Evolutionary conservation across 257 asterid species (phyloP), one percentile per base, ranked within the genome.

Genomic region (Cinchona pubescens): DNA sequence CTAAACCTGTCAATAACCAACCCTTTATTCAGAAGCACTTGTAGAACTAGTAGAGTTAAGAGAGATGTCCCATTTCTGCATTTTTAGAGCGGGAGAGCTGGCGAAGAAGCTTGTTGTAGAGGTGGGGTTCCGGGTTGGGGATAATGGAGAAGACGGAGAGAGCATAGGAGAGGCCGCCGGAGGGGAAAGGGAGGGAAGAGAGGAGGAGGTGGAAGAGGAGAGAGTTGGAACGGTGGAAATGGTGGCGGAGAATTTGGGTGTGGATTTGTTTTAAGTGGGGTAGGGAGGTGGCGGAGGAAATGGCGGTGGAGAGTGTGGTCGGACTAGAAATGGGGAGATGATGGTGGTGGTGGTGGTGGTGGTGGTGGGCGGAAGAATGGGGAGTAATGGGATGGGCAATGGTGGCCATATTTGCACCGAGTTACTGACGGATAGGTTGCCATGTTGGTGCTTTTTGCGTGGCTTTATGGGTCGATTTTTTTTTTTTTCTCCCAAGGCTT

Each of bases 221-320:
- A 73, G 83, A 69, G 72, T 78, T 61, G 34, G 83, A 86, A 49
- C 77, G 69, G 81, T 80, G 81, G 68, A 81, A 75, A 70, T 40
- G 79, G 74, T 71, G 87, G 67, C 85, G 89, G 79, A 91, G 77
- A 14, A 81, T 78, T 69, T 82, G 89, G 73, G 91, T 81, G 45
- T 90, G 94, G 80, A 88, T 68, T 87, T 90, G 93, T 72, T 88
- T 91, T 65, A 89, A 85, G 32, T 87, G 91, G 23, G 84, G 77
- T 80, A 89, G 84, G 42, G 93, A 75, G 64, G 85, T 70, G 75
- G 85, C 79, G 32, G 76, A 37, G 75, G 80, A 74, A 42, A 81
- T 79, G 77, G 86, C 87, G 78, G 83, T 59, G 80, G 86, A 81
- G 55, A 87, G 80, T 23, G 27, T 46, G 64, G 64, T 35, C 29